These are phyloP conservation scores for Xylaria intraflava DNA, from an alignment of 495 filamentous ascomycete genomes.

Conservation along the genomic window DNA sequence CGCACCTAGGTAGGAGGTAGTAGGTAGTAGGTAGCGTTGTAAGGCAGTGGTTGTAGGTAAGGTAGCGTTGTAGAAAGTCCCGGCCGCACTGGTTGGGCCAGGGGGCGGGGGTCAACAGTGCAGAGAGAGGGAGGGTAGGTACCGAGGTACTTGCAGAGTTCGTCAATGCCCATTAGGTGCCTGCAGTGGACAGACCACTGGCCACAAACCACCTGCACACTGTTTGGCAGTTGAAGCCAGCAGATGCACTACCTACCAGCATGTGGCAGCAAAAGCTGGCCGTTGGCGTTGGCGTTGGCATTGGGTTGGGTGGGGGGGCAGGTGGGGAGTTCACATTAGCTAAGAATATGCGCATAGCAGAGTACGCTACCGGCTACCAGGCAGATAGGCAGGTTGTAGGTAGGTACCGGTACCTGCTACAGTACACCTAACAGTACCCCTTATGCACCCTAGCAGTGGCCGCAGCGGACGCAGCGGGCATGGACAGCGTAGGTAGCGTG, in stretches of 20 bases:
- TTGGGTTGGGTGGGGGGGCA: not conserved
- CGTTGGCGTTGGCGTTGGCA: not conserved
- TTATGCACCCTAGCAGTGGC: no score
- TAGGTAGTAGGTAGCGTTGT: no score
- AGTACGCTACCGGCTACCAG: no score
- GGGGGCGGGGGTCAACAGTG: not conserved
- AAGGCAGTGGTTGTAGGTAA: no score
- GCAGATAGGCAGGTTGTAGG: not conserved
- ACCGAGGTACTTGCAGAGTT: not conserved
- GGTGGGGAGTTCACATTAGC: not conserved
- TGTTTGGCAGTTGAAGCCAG: slow-evolving; percentile 3
- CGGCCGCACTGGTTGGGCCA: not conserved
- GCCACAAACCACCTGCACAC: not conserved
- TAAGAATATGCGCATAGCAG: not conserved
- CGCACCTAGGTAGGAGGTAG: no score
- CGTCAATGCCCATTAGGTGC: no score
- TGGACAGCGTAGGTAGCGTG: not conserved
- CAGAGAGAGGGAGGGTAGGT: not conserved
- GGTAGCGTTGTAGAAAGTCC: no score
- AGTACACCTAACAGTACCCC: not conserved
- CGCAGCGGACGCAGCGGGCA: not conserved
- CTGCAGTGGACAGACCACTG: not conserved
- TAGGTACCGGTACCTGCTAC: not conserved
- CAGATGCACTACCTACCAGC: not conserved
- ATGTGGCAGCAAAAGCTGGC: not conserved